Evolutionary conservation across 139 green algal species (phyloP).

Genomic region (Tetraselmis chui): DNA sequence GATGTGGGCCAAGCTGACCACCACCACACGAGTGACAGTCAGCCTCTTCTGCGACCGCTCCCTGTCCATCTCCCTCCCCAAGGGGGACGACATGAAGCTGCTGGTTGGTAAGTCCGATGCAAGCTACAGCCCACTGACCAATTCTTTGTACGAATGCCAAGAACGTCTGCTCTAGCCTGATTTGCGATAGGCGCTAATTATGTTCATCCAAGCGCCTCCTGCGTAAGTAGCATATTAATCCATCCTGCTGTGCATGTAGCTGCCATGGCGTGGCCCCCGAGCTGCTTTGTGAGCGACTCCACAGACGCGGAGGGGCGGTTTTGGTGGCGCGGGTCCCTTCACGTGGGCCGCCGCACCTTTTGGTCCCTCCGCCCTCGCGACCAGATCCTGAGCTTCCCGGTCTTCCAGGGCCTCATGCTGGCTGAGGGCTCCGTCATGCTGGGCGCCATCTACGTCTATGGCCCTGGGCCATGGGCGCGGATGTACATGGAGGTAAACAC

Average conservation of each 20-base stretch:
- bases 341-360: slow-evolving; percentile 8
- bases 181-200: too few relatives aligned
- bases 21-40: slow-evolving; percentile 1
- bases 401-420: not conserved
- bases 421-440: not conserved
- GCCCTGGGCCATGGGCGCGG: not conserved
- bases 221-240: too few relatives aligned
- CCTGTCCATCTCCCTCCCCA: slow-evolving; percentile 2
- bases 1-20: slow-evolving; percentile 13
- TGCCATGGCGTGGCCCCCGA: slow-evolving; percentile 13
- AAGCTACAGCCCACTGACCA: too few relatives aligned
- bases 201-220: too few relatives aligned
- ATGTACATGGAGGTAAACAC: not conserved
- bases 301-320: slow-evolving; percentile 17
- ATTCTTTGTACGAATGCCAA: too few relatives aligned
- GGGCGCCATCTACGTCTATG: not conserved
- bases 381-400: not conserved
- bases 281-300: slow-evolving; percentile 20
- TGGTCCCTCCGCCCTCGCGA: not conserved
- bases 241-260: too few relatives aligned
- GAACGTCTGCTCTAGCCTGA: too few relatives aligned
- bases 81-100: slow-evolving; percentile 17
- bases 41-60: not conserved
- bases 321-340: slow-evolving; percentile 17
- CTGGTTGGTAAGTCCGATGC: slow-evolving; percentile 5